Base-by-base conservation (phyloP, 2,329 filamentous ascomycete genomes). In the Botrytis pseudocinerea region DNA sequence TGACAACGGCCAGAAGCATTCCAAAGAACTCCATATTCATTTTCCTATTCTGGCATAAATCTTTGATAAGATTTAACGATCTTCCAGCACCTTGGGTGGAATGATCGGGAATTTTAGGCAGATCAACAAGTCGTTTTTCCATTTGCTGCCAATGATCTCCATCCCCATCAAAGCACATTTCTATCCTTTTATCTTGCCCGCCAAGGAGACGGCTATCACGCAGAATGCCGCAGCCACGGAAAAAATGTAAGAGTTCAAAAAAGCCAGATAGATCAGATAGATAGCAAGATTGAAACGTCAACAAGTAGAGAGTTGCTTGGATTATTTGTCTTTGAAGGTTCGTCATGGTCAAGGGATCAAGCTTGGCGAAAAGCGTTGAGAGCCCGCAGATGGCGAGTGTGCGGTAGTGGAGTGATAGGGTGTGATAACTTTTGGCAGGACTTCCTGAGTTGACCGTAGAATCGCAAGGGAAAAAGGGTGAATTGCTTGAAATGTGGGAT, bases 281-380 rank as follows among this genome's bases (percentile, higher is more conserved):
- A 28, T 60, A 70, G 42, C 28, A 60, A 20, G 68, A 70, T 38
- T 70, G 68, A 60, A 61, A 70, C 2, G 57, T 60, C 12, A 70
- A 57, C 25, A 42, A 40, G 46, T 60, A 46, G 20, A 61, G 42
- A 9, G 68, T 61, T 8, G 68, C 68, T 40, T 70, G 54, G 2
- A 70, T 70, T 10, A 42, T 46, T 38, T 70, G n/a, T n/a, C 22
- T 32, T 25, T 70, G 68, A 18, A 8, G 1, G 7, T 35, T 25
- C 10, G 40, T 48, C 42, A 9, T 18, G 16, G 20, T 61, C 7
- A 40, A 40, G 8, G 42, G n/a, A n/a, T 61, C 9, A 6, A 70
- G 57, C 25, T 4, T 28, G 25, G 14, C 12, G 14, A 42, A 28
- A 2, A 61, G 40, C 20, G 16, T 10, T n/a, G 68, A 70, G 0